phyloP scores from a whole-genome alignment of 805 yeast genomes.

The Brettanomyces anomalus region DNA sequence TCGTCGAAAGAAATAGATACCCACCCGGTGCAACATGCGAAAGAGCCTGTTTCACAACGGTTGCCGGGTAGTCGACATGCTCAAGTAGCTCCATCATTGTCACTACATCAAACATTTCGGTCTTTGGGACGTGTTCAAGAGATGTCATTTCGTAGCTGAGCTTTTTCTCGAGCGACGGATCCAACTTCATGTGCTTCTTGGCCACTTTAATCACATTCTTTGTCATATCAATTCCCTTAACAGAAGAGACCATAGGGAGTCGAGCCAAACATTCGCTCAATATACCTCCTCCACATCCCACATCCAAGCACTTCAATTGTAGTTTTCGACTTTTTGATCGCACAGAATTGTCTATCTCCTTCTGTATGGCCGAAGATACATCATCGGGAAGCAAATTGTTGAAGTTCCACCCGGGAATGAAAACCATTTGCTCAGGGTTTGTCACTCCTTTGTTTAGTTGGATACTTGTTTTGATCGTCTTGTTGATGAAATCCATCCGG shows the following conservation, averaged over 20 bases:
- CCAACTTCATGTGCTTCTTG: constrained; percentile 50
- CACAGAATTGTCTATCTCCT: constrained; percentile 41
- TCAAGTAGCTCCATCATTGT: constrained; percentile 94
- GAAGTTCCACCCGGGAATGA: constrained; percentile 68
- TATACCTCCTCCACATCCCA: constrained; percentile 99
- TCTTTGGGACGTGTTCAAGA: constrained; percentile 44
- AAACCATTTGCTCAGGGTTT: constrained; percentile 37
- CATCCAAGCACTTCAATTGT: constrained; percentile 57
- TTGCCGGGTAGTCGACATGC: constrained; percentile 82
- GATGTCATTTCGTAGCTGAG: constrained; percentile 53
- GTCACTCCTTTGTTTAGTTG: constrained; percentile 32
- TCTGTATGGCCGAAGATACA: constrained; percentile 36
- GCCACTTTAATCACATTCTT: constrained; percentile 80
- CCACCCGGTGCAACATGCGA: constrained; percentile 71
- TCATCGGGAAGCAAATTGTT: constrained; percentile 54
- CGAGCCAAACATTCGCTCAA: constrained; percentile 82
- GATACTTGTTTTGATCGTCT: constrained; percentile 40
- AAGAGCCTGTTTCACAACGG: constrained; percentile 61
- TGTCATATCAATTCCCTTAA: constrained; percentile 81
- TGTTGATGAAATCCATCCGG: constrained; percentile 78
- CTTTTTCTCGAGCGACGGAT: constrained; percentile 45
- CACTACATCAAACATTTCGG: constrained; percentile 58
- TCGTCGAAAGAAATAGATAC: constrained; percentile 79
- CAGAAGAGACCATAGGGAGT: constrained; percentile 48
- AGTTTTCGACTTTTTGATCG: constrained; percentile 27